Base-by-base conservation (phyloP, 129 eudicot genomes). In the Logfia minima region DNA sequence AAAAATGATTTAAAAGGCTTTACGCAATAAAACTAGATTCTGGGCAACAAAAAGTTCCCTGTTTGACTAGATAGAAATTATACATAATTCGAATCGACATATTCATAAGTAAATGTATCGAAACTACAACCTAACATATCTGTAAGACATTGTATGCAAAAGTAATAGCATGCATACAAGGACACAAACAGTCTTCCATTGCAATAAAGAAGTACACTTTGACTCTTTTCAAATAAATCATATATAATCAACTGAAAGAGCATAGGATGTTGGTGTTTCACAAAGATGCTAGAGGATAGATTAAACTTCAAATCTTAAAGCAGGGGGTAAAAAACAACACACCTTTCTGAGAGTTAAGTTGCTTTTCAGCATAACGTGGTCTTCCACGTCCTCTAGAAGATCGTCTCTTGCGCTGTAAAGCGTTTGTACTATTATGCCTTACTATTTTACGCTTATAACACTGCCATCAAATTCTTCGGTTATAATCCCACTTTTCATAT, bases 331-430 rank as follows among this genome's bases (percentile, higher is more conserved):
- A 16, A 66, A 52, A 32, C 29, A n/a, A 59, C 72, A 45, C 17
- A 89, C 97, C 90, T 85, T 81, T 77, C 74, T 86, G 77, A 29
- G 77, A 66, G 73, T 74, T 76, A 48, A 80, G 80, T 29, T 79
- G 84, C 48, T 89, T 83, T 72, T 88, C 86, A 70, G 85, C 73
- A 70, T 78, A 82, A 64, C 19, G 60, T 64, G 81, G 84, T 76
- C 86, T 84, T 14, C 83, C 81, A 8, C 65, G 90, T 64, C 91
- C 81, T 70, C 86, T 90, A 23, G 74, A 83, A 10, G 95, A 83
- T 63, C 95, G 78, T 81, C 88, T 88, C 91, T 92, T 92, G 22
- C 98, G 88, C 11, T 82, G 26, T 72, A 84, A 79, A 68, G 79
- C 41, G 13, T 65, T 77, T 45, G 85, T 83, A 62, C 71, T 14